Evolutionary conservation across 805 yeast species (phyloP).

Genomic region (Barnettozyma sucrosica): DNA sequence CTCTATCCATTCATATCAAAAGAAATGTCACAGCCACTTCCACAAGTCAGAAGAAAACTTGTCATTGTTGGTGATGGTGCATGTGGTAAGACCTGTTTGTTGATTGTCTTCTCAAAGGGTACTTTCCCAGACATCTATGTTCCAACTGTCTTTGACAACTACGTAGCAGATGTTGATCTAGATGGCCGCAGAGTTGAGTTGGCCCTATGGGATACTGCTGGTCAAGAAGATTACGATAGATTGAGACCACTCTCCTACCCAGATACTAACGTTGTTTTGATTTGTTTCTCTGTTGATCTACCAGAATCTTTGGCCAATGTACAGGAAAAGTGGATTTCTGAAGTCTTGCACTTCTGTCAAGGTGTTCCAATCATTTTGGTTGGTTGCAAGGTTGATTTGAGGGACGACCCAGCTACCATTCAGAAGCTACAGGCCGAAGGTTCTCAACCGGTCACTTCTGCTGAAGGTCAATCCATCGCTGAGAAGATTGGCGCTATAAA

Average conservation of each 20-base stretch:
- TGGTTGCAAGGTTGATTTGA: slow-evolving; percentile 87
- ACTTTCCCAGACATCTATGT: slow-evolving; percentile 92
- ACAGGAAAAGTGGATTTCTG: slow-evolving; percentile 93
- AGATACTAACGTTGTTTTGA: slow-evolving; percentile 84
- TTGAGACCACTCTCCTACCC: slow-evolving; percentile 88
- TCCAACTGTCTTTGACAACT: slow-evolving; percentile 95
- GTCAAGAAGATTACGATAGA: slow-evolving; percentile 96
- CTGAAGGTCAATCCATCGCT: slow-evolving; percentile 84
- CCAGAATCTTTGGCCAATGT: slow-evolving; percentile 93
- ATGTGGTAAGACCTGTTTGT: slow-evolving; percentile 90
- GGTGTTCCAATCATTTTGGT: slow-evolving; percentile 90
- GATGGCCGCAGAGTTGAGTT: slow-evolving; percentile 89
- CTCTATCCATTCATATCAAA: neutral
- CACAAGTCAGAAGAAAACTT: slow-evolving; percentile 60
- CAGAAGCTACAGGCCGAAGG: slow-evolving; percentile 69
- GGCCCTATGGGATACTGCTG: slow-evolving; percentile 98
- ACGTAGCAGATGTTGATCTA: slow-evolving; percentile 92
- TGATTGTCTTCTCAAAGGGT: slow-evolving; percentile 81
- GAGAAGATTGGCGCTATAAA: slow-evolving; percentile 82
- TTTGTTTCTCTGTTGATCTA: slow-evolving; percentile 85
- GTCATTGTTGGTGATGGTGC: slow-evolving; percentile 98
- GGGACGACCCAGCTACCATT: slow-evolving; percentile 73
- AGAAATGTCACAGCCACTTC: slow-evolving; percentile 25
- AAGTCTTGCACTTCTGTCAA: slow-evolving; percentile 89
- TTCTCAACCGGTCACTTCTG: slow-evolving; percentile 72